Base-by-base conservation (phyloP, 805 yeast genomes). In the Cyberlindnera xishuangbannaensis region DNA sequence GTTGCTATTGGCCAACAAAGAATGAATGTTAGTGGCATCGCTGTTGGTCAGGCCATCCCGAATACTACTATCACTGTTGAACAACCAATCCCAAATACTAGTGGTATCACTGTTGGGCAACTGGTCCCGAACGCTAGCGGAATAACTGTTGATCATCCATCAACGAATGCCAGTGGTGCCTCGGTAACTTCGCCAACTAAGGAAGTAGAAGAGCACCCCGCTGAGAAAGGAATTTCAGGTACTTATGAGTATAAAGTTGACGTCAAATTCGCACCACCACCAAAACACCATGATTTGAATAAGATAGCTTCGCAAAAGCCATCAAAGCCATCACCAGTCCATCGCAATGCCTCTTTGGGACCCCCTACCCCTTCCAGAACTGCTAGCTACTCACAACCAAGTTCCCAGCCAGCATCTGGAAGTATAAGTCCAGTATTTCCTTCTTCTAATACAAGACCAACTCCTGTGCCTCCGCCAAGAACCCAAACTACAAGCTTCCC, bases 231-330 rank as follows among this genome's bases (percentile, higher is more conserved):
- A 12, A 51, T 66, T 26, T 50, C 67, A 4, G 68, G 67, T 0
- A 15, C 39, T 6, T 59, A 59, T 36, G 46, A 55, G 20, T 51
- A 64, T 34, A 41, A 58, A 10, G 61, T 65, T 10, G 48, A 45
- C 22, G 48, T 47, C 10, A 44, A 41, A 18, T 43, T 55, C 47
- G 56, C 55, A 15, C 61, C 64, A 7, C 64, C 64, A 7, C 64
- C 64, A 34, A 46, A 37, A n/a, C 62, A 53, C 13, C 34, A 18
- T 9, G 46, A 42, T 20, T 6, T 27, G 27, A 6, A 16, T 5
- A 28, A 13, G 15, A 19, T n/a, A 5, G 13, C 26, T 5, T 11
- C 18, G 7, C 26, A 15, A 15, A 12, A 10, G 12, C 17, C 29
- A 8, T 6, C n/a, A 5, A 7, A 9, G 11, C 11, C 24, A 5